phyloP scores from a whole-genome alignment of 1,139 yeast genomes.

The Lodderomyces theae region DNA sequence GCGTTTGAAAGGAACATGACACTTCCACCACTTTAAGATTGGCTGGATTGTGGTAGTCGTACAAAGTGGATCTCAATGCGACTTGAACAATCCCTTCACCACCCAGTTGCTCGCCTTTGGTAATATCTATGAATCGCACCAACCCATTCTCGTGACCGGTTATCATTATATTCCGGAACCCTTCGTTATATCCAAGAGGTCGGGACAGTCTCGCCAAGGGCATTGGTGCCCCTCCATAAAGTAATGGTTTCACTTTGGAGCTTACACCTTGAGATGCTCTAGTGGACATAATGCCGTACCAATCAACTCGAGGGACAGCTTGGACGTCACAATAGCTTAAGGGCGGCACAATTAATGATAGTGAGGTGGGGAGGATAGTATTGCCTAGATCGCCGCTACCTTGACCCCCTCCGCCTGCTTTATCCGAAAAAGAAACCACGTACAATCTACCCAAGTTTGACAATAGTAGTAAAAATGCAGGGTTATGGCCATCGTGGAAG shows the following conservation, averaged over 20 bases:
- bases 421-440: constrained; percentile 26
- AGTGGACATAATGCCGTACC: constrained; percentile 68
- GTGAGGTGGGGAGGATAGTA: constrained; percentile 69
- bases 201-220: constrained; percentile 32
- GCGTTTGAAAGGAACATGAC: constrained; percentile 72
- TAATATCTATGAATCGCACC: constrained; percentile 77
- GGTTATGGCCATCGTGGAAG: constrained; percentile 70
- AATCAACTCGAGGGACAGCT: constrained; percentile 60
- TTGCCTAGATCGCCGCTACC: constrained; percentile 58
- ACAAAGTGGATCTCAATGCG: constrained; percentile 35
- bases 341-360: constrained; percentile 78
- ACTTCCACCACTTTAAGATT: constrained; percentile 52
- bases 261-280: constrained; percentile 38
- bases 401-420: constrained; percentile 37
- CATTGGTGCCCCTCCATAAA: constrained; percentile 79
- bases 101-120: constrained; percentile 71
- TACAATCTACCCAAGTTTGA: constrained; percentile 54
- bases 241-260: constrained; percentile 36
- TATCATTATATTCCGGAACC: constrained; percentile 57
- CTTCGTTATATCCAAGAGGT: constrained; percentile 55
- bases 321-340: constrained; percentile 55
- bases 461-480: constrained; percentile 55
- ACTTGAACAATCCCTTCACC: constrained; percentile 41
- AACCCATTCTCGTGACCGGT: constrained; percentile 85
- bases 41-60: constrained; percentile 25